phyloP scores from a whole-genome alignment of 768 basidiomycete genomes.

The Hydnum rufescens region DNA sequence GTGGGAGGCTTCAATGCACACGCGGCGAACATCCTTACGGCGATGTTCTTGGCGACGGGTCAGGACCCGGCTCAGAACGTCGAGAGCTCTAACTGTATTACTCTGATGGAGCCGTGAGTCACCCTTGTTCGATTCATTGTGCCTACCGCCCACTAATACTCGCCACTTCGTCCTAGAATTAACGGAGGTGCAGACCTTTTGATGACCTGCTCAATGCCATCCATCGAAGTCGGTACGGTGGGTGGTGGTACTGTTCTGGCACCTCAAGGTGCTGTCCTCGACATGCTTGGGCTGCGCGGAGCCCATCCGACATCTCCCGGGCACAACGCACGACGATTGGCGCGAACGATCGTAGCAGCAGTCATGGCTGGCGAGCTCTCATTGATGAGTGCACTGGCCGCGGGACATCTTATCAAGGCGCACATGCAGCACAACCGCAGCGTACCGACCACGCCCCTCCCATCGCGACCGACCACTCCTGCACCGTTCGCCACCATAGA shows the following conservation, averaged over 20 bases:
- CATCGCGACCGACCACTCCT: constrained; percentile 18
- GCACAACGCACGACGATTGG: constrained; percentile 72
- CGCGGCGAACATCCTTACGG: constrained; percentile 92
- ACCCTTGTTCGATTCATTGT: neutral
- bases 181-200: constrained; percentile 82
- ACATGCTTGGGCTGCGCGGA: constrained; percentile 84
- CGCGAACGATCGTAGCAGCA: constrained; percentile 71
- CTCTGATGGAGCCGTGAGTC: constrained; percentile 93
- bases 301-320: constrained; percentile 77
- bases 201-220: constrained; percentile 95
- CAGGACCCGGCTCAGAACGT: constrained; percentile 99
- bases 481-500: constrained; percentile 11
- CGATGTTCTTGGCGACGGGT: constrained; percentile 86
- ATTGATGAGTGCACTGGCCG: constrained; percentile 78
- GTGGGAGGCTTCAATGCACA: constrained; percentile 98
- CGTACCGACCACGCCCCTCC: constrained; percentile 55
- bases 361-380: constrained; percentile 98
- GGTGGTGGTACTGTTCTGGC: constrained; percentile 88
- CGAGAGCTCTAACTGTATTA: constrained; percentile 96
- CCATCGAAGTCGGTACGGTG: constrained; percentile 94
- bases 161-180: constrained; percentile 32
- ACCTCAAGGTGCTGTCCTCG: constrained; percentile 78
- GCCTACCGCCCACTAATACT: constrained; percentile 2
- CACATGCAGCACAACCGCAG: constrained; percentile 87
- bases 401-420: constrained; percentile 84